Conservation (phyloP, 441 rosid species). For the Rhodomyrtus psidioides region DNA sequence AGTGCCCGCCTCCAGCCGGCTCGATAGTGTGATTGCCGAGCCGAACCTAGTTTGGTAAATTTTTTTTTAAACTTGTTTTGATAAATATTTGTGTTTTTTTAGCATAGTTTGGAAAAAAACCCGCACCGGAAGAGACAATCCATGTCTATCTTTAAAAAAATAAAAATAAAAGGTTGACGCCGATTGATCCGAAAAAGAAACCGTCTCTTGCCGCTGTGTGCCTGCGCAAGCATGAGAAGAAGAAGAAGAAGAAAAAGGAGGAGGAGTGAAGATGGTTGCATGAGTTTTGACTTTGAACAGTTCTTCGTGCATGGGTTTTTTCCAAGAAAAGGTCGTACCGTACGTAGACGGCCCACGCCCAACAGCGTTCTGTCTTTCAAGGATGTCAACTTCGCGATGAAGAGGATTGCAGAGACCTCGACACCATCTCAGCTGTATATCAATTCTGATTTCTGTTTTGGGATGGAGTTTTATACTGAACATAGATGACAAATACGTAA, state of each 20-base stretch:
- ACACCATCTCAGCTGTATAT: background rate
- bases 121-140: background rate
- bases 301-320: background rate
- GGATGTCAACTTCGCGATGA: background rate
- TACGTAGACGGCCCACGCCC: no score
- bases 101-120: no score
- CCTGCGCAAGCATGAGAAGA: no score
- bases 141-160: background rate
- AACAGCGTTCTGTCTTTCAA: background rate
- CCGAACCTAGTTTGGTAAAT: no score
- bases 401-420: background rate
- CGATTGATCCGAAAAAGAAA: no score
- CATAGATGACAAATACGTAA: no score
- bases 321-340: background rate
- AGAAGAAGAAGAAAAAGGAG: background rate
- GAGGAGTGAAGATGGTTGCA: no score
- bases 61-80: no score
- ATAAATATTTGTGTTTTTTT: no score
- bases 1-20: no score
- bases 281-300: background rate
- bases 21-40: no score
- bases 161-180: background rate
- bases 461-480: background rate
- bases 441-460: background rate
- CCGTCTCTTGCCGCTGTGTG: no score